A percentile compares a stretch with the other conserved stretches of the same genome.
Evolutionary conservation across 257 asterid species (phyloP).

Genomic region (Osmanthus fragrans): DNA sequence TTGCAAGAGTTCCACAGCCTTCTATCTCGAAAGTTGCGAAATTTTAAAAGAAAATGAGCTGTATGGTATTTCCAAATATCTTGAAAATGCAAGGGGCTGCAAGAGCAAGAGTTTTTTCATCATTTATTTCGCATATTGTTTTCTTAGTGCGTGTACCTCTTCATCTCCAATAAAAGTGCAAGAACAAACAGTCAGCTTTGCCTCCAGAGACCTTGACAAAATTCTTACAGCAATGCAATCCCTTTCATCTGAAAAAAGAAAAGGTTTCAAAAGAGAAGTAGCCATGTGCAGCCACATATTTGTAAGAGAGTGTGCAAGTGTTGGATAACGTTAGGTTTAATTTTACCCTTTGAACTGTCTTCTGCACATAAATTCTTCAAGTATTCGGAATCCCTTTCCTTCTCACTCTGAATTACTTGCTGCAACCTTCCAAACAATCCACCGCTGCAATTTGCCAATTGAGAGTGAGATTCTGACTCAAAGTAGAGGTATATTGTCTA

Average conservation of each 20-base stretch:
- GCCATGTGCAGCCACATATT: slow-evolving; percentile 12
- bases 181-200: slow-evolving; percentile 77
- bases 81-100: slow-evolving; percentile 21
- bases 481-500: slow-evolving; percentile 19
- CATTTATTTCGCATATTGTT: slow-evolving; percentile 12
- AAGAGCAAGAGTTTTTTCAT: slow-evolving; percentile 19
- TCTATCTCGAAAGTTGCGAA: background rate
- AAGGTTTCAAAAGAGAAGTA: slow-evolving; percentile 8
- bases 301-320: background rate
- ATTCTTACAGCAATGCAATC: slow-evolving; percentile 59
- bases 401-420: slow-evolving; percentile 64
- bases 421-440: slow-evolving; percentile 67
- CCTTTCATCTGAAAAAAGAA: slow-evolving; percentile 44
- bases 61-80: background rate
- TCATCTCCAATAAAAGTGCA: slow-evolving; percentile 50
- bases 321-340: slow-evolving; percentile 9
- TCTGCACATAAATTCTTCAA: slow-evolving; percentile 37
- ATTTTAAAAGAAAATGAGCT: background rate
- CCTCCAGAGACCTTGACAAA: slow-evolving; percentile 75
- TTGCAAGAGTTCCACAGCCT: background rate
- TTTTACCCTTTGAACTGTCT: slow-evolving; percentile 49
- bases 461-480: slow-evolving; percentile 1
- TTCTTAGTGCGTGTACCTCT: slow-evolving; percentile 45
- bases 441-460: slow-evolving; percentile 28
- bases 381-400: slow-evolving; percentile 56